Base-by-base conservation (phyloP, 1,139 yeast genomes). In the Diutina ranongensis region DNA sequence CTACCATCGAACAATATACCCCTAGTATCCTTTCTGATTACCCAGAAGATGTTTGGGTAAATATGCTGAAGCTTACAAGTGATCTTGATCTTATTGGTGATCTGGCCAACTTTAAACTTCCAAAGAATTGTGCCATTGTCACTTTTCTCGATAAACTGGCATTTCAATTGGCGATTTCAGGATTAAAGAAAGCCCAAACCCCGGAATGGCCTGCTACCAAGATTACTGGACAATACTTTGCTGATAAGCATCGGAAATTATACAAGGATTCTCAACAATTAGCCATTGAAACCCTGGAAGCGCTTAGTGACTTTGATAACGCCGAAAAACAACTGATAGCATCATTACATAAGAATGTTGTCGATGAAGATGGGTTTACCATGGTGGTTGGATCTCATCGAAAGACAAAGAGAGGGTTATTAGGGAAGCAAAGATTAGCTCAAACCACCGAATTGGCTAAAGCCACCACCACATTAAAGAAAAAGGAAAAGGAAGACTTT, bases 301-400 rank as follows among this genome's bases (percentile, higher is more conserved):
- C 81, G 15, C 73, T 92, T 71, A 64, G 64, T 21, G 77, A 77
- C 21, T 92, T 89, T 61, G 86, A 83, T 55, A 64, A 71, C 47
- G 78, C 81, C 22, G 98, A 92, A 58, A 75, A 72, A 51, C 78
- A 74, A 47, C 78, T 83, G 5, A 72, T 69, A 40, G 78, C 77
- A 32, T 78, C 79, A 44, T 72, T 81, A 47, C 71, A 74, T 65
- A 68, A 76, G 33, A 72, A 74, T 45, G 60, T 80, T 32, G 92
- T 85, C 9, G 97, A 89, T 60, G 96, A 84, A 52, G 97, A 89
- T 59, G 97, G 97, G 2, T 89, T 89, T 64, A 87, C 95, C 0
- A 65, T 85, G 57, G 97, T 89, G 46, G 94, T 87, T 28, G 89
- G 94, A 7, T 72, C 83, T 45, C 89, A 85, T 59, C 76, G 95